phyloP scores from a whole-genome alignment of 2,329 filamentous ascomycete species.

The Thelonectria discophora region DNA sequence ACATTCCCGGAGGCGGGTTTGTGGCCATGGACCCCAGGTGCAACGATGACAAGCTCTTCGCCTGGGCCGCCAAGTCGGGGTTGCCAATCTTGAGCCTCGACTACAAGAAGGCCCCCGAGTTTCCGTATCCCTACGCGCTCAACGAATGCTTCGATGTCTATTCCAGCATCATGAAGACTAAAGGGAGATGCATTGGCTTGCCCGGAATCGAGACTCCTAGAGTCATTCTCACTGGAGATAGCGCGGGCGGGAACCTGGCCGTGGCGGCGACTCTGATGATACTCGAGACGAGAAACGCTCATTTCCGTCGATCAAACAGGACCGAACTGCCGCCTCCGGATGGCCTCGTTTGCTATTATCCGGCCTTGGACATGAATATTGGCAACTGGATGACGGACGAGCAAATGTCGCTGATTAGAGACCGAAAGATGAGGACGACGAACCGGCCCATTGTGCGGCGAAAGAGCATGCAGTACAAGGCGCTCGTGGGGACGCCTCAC shows the following conservation, averaged over 20 bases:
- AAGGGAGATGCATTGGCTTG: constrained; percentile 55
- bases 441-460: constrained; percentile 81
- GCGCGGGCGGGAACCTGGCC: constrained; percentile 59
- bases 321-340: constrained; percentile 75
- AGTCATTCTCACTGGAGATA: constrained; percentile 58
- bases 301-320: constrained; percentile 48
- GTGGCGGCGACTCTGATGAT: constrained; percentile 87
- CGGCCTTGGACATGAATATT: constrained; percentile 94
- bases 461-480: constrained; percentile 89
- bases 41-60: constrained; percentile 92
- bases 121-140: constrained; percentile 58
- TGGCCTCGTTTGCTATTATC: constrained; percentile 87
- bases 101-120: constrained; percentile 69
- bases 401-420: constrained; percentile 93
- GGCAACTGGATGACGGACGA: constrained; percentile 99
- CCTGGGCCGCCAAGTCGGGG: constrained; percentile 89
- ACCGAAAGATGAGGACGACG: constrained; percentile 78
- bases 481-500: constrained; percentile 83
- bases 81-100: constrained; percentile 91
- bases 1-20: constrained; percentile 93
- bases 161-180: constrained; percentile 49
- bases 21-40: constrained; percentile 96
- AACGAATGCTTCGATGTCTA: constrained; percentile 62
- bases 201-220: constrained; percentile 50
- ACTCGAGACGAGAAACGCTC: constrained; percentile 72